Conservation (phyloP, 495 filamentous ascomycete genomes). For the Astrocystis sublimbata region DNA sequence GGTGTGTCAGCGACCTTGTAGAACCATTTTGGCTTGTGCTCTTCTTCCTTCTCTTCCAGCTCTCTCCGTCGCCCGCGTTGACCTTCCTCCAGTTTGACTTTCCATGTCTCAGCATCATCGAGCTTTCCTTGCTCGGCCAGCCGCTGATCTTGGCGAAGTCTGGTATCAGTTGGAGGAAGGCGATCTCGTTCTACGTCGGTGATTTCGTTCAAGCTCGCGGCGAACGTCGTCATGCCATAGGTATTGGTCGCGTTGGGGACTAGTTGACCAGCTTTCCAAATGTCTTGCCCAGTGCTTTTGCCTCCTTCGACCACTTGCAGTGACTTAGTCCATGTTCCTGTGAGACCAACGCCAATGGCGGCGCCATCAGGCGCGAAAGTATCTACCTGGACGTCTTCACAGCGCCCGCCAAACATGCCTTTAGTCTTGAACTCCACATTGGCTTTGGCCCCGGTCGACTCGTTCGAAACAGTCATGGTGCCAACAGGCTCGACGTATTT, state of each 20-base stretch:
- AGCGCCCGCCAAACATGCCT: conserved; percentile 94
- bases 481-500: conserved; percentile 97
- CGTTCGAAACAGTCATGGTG: conserved; percentile 77
- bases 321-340: conserved; percentile 80
- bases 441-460: conserved; percentile 76
- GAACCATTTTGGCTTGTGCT: conserved; percentile 81
- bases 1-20: conserved; percentile 56
- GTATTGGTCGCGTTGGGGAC: conserved; percentile 72
- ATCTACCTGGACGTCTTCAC: conserved; percentile 82
- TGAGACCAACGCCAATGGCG: conserved; percentile 61
- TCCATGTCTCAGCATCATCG: conserved; percentile 81
- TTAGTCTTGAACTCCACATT: conserved; percentile 84
- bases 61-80: conserved; percentile 75
- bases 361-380: conserved; percentile 64
- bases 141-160: conserved; percentile 90
- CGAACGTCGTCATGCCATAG: conserved; percentile 87
- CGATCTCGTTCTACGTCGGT: conserved; percentile 72
- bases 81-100: conserved; percentile 78
- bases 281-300: conserved; percentile 55
- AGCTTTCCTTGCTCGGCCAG: conserved; percentile 79
- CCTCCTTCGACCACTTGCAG: conserved; percentile 63
- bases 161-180: conserved; percentile 76
- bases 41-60: conserved; percentile 70
- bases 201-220: conserved; percentile 83
- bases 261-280: conserved; percentile 77